Evolutionary conservation across 2,329 filamentous ascomycete genomes (phyloP).

Genomic region (Pseudogymnoascus sp.): DNA sequence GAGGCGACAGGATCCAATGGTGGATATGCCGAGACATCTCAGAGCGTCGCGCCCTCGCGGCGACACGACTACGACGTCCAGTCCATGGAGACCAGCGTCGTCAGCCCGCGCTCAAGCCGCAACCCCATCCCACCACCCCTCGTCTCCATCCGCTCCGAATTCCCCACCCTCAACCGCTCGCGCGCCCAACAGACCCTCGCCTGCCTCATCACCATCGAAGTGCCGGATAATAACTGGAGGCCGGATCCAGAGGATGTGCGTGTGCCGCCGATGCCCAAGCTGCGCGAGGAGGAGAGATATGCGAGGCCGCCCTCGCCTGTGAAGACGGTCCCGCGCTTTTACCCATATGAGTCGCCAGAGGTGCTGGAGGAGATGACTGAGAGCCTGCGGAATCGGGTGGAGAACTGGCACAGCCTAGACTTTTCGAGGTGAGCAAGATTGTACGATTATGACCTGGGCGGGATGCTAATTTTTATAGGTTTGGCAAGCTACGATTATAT

Average conservation of each 20-base stretch:
- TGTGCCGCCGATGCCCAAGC: conserved; percentile 35
- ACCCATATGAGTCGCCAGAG: conserved; percentile 67
- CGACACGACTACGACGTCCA: conserved; percentile 94
- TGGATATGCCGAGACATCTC: conserved; percentile 65
- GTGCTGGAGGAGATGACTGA: conserved; percentile 80
- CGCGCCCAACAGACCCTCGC: conserved; percentile 92
- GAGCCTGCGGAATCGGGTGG: conserved; percentile 74
- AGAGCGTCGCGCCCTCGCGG: conserved; percentile 55
- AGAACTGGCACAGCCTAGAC: conserved; percentile 97
- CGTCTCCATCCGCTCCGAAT: conserved; percentile 94
- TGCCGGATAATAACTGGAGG: conserved; percentile 85
- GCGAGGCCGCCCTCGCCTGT: conserved; percentile 51
- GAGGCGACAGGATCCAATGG: conserved; percentile 69
- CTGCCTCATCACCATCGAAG: conserved; percentile 88
- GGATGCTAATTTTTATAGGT: conserved; percentile 44
- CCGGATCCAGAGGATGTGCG: conserved; percentile 75
- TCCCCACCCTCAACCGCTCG: conserved; percentile 85
- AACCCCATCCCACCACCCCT: conserved; percentile 86
- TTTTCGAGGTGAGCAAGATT: conserved; percentile 57
- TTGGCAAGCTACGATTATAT: conserved; percentile 84
- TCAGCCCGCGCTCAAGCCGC: conserved; percentile 61
- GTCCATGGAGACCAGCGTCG: conserved; percentile 82
- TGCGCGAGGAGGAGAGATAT: conserved; percentile 45
- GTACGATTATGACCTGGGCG: not conserved
- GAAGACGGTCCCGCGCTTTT: conserved; percentile 38